phyloP scores from a whole-genome alignment of 2,329 filamentous ascomycete genomes.

The Venturia pyrina region DNA sequence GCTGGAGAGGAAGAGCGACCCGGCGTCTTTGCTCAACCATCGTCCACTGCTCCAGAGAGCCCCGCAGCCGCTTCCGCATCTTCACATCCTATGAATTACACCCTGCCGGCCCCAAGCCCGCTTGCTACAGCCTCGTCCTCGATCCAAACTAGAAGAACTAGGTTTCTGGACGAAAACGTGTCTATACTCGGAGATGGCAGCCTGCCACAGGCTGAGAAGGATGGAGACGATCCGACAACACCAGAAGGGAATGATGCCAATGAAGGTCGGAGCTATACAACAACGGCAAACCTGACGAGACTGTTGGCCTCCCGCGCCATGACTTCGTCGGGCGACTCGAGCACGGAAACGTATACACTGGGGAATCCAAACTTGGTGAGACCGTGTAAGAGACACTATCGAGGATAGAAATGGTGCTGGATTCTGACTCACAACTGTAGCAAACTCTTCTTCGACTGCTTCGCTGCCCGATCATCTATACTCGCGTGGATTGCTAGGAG shows the following conservation, averaged over 20 bases:
- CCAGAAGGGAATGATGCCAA: conserved; percentile 24
- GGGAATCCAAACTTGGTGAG: conserved; percentile 9
- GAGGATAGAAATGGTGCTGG: conserved; percentile 9
- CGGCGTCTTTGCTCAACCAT: background rate
- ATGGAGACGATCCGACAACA: conserved; percentile 37
- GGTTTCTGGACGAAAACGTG: conserved; percentile 3
- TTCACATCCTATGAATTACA: conserved; percentile 2
- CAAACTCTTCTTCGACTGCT: conserved; percentile 23
- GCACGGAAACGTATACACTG: conserved; percentile 30
- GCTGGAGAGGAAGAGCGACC: background rate
- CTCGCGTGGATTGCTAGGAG: conserved; percentile 40
- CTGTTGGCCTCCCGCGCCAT: conserved; percentile 33
- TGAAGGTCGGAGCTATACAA: conserved; percentile 27
- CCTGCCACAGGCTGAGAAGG: conserved; percentile 36
- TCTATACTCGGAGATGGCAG: conserved; percentile 5
- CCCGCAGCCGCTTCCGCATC: background rate
- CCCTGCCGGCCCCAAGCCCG: background rate
- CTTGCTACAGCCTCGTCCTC: background rate
- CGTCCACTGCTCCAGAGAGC: background rate
- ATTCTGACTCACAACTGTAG: conserved; percentile 7
- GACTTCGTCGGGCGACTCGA: conserved; percentile 26
- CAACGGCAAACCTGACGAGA: conserved; percentile 33
- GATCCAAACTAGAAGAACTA: background rate
- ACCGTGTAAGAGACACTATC: background rate
- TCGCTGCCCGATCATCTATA: conserved; percentile 43